Percentiles rank a stretch among this genome's conserved stretches.
Conservation (phyloP, 352 stramenopile species). For the Phytophthora cactorum region DNA sequence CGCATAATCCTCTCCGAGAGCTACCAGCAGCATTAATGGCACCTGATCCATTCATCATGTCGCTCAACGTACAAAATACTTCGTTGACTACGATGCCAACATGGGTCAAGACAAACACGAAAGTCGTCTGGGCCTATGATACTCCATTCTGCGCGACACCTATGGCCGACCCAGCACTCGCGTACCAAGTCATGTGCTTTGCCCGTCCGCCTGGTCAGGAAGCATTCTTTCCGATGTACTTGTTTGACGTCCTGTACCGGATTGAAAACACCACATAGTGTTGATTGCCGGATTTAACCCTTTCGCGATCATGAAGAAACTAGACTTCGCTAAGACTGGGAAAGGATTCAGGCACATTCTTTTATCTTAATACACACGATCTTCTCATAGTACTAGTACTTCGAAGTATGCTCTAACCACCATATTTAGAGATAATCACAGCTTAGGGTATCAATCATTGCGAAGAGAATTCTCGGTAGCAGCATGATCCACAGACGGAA, state of each 20-base stretch:
- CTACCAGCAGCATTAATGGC: conserved; percentile 21
- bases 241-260: not conserved
- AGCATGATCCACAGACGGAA: no score
- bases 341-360: no score
- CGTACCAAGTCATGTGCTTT: conserved; percentile 31
- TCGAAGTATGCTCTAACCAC: no score
- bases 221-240: not conserved
- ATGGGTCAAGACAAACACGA: conserved; percentile 29
- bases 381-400: no score
- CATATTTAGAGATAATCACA: no score
- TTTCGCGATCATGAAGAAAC: no score
- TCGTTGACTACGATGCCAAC: conserved; percentile 9
- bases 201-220: not conserved
- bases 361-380: no score
- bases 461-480: no score
- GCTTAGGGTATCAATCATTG: no score
- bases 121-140: conserved; percentile 15
- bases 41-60: conserved; percentile 22
- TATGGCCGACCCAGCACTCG: conserved; percentile 21
- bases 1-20: conserved; percentile 22
- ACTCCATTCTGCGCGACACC: conserved; percentile 22
- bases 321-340: no score
- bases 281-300: no score
- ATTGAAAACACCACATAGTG: not conserved
- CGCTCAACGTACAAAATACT: conserved; percentile 22